These are phyloP conservation scores for Lecanosticta acicola DNA, from an alignment of 2,329 filamentous ascomycete species.

Conservation along the genomic window DNA sequence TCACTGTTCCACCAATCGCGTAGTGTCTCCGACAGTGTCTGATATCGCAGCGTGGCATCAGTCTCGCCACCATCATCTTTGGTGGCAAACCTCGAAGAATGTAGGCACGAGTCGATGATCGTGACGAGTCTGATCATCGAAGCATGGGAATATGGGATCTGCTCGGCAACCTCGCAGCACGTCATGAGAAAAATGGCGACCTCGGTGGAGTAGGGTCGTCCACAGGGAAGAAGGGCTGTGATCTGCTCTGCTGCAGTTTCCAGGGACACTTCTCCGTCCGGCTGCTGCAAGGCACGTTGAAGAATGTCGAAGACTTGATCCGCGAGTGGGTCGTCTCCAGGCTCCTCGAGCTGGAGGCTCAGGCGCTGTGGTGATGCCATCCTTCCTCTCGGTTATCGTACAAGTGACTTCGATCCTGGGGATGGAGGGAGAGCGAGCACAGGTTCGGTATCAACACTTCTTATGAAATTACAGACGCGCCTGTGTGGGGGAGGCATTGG, in stretches of 20 bases:
- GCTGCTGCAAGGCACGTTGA: conserved; percentile 1
- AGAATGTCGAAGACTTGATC: conserved; percentile 4
- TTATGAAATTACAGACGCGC: too few species aligned
- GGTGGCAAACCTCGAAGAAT: too few species aligned
- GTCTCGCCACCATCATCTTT: not conserved
- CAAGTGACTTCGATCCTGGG: too few species aligned
- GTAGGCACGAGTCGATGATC: too few species aligned
- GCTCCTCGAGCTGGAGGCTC: conserved; percentile 3
- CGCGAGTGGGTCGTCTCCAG: conserved; percentile 1
- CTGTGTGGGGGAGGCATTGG: too few species aligned
- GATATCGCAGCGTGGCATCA: not conserved
- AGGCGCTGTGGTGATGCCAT: conserved; percentile 1
- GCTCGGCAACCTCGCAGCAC: conserved; percentile 7
- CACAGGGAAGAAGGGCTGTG: not conserved
- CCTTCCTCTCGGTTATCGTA: too few species aligned
- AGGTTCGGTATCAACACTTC: too few species aligned
- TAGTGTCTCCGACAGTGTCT: conserved; percentile 2
- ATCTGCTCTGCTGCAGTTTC: not conserved
- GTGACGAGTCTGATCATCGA: conserved; percentile 4
- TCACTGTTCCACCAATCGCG: conserved; percentile 2
- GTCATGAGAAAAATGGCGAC: not conserved
- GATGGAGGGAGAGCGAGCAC: too few species aligned
- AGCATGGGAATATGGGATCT: conserved; percentile 2
- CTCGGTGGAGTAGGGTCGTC: not conserved
- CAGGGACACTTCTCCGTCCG: conserved; percentile 4